Evolutionary conservation across 306 rosid species (phyloP).

Genomic region (Canavalia gladiata): DNA sequence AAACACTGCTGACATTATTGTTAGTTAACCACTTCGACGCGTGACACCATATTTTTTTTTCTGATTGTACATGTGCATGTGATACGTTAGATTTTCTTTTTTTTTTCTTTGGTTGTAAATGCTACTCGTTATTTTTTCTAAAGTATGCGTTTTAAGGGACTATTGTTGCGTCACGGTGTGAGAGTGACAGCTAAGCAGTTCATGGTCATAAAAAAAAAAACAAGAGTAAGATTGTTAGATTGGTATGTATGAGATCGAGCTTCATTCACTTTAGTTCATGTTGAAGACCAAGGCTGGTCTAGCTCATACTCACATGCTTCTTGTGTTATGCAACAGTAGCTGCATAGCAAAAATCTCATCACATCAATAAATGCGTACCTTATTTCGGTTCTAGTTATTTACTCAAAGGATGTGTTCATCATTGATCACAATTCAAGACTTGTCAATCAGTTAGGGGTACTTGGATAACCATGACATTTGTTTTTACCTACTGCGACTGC

Average conservation of each 20-base stretch:
- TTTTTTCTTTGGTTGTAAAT: background rate
- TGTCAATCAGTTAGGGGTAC: background rate
- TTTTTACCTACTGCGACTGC: background rate
- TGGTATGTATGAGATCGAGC: background rate
- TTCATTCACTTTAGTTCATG: slow-evolving; percentile 11
- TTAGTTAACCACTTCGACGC: background rate
- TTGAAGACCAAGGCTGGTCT: background rate
- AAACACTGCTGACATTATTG: background rate
- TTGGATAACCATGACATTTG: background rate
- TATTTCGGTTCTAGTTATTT: background rate
- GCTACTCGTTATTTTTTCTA: background rate
- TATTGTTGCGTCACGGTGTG: slow-evolving; percentile 33
- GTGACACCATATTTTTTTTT: slow-evolving; percentile 1
- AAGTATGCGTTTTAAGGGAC: background rate
- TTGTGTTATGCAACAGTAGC: slow-evolving; percentile 12
- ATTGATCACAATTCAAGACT: slow-evolving; percentile 4
- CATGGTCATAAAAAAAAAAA: background rate
- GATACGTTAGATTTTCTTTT: background rate
- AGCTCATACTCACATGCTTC: slow-evolving; percentile 45
- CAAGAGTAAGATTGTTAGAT: background rate
- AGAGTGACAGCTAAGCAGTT: slow-evolving; percentile 40
- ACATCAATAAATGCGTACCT: background rate
- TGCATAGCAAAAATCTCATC: slow-evolving; percentile 9
- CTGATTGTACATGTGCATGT: background rate
- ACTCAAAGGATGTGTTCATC: background rate